phyloP scores from a whole-genome alignment of 495 filamentous ascomycete species.

The Penicillium paxilli region DNA sequence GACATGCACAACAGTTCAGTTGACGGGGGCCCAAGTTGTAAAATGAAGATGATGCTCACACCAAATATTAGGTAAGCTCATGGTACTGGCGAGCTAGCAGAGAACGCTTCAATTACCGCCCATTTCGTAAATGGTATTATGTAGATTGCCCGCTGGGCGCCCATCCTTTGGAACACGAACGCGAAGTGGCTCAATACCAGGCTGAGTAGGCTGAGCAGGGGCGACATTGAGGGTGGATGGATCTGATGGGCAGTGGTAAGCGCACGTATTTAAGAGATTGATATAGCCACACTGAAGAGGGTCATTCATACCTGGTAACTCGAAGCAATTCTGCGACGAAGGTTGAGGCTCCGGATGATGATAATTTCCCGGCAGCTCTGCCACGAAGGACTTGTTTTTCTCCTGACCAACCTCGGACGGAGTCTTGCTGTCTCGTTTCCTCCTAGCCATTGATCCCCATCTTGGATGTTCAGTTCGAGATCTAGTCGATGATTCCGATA shows the following conservation, averaged over 20 bases:
- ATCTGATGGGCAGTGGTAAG: background rate
- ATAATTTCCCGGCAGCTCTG: constrained; percentile 12
- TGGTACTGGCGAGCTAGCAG: background rate
- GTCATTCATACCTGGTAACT: constrained; percentile 3
- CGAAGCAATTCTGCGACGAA: background rate
- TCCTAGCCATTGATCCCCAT: background rate
- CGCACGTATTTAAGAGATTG: too few relatives aligned
- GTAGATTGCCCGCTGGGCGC: background rate
- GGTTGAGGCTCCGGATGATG: background rate
- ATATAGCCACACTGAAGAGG: too few relatives aligned
- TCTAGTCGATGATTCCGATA: background rate
- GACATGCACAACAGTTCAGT: background rate
- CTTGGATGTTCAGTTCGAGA: background rate
- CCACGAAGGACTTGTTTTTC: background rate
- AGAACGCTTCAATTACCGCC: background rate
- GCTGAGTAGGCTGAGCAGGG: background rate
- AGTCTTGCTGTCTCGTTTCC: background rate
- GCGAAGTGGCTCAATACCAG: background rate
- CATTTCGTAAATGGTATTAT: background rate
- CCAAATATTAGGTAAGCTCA: too few relatives aligned
- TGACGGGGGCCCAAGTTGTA: background rate
- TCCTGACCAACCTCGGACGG: background rate
- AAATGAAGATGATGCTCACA: background rate
- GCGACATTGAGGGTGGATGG: background rate
- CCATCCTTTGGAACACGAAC: background rate